Evolutionary conservation across 495 filamentous ascomycete genomes (phyloP), one percentile per base, ranked within the genome.

Genomic region (Penicillium arizonense): DNA sequence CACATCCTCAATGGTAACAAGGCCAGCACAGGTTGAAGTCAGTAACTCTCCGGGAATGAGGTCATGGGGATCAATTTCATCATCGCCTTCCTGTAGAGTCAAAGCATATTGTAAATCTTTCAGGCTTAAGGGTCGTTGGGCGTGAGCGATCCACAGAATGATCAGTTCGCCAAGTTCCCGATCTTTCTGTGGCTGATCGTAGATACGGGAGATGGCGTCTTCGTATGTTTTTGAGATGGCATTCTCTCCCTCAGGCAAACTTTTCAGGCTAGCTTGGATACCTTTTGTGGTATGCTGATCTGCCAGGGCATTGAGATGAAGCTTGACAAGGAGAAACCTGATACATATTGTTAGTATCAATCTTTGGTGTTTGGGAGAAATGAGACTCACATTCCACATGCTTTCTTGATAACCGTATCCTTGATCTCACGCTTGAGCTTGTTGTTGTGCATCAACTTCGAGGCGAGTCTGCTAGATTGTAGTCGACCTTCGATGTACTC

Each of bases 361-460:
- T 8, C 5, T 24, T 30, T 7, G 6, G 5, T 30, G 6, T 30
- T 10, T 6, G 1, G 9, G 28, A 5, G 6, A 9, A 10, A 30
- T 2, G 28, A 2, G 9, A 35, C 66, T 53, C 59, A 77, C 66
- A 76, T 74, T 50, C 69, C 68, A 49, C 69, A 37, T 13, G 61
- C 62, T 55, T 68, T 60, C 18, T 62, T 16, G 40, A 63, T 56
- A 20, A 73, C 44, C 13, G 52, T 49, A 24, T 12, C 50, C 50
- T 65, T 56, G 18, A 68, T 72, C 33, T 63, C 44, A 8, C 36
- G 16, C n/a, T 34, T 47, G 28, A 47, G 44, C 18, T 36, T 47
- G 12, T 47, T 5, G 13, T 47, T 47, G 20, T 34, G 32, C 20
- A 30, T 47, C 32, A 7, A 34, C 44, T 16, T 36, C 36, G 32